These are phyloP conservation scores for Colletotrichum sp. DNA, from an alignment of 2,329 filamentous ascomycete genomes.

Conservation along the genomic window DNA sequence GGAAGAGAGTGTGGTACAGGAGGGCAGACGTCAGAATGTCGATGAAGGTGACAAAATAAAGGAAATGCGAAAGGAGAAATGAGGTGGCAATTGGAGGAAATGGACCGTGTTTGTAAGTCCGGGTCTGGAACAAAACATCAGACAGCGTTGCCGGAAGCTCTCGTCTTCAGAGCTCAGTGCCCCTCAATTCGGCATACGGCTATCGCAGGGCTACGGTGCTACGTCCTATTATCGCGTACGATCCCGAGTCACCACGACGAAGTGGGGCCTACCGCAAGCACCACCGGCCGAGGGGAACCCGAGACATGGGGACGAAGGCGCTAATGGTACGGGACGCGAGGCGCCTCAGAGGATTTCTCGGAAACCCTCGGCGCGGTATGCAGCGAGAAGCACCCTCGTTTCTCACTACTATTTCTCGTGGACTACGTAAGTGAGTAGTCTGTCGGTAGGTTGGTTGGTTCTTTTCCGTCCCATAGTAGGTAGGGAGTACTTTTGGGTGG, in stretches of 20 bases:
- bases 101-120: slow-evolving; percentile 6
- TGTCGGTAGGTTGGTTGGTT: not conserved
- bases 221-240: slow-evolving; percentile 8
- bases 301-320: slow-evolving; percentile 16
- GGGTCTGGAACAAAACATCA: slow-evolving; percentile 14
- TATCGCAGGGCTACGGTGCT: slow-evolving; percentile 17
- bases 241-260: slow-evolving; percentile 18
- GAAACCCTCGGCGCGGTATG: slow-evolving; percentile 19
- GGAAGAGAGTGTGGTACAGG: not conserved
- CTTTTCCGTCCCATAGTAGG: not conserved
- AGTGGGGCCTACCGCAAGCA: slow-evolving; percentile 12
- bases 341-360: slow-evolving; percentile 24
- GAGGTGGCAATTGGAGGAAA: slow-evolving; percentile 12
- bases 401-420: not conserved
- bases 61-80: slow-evolving; percentile 5
- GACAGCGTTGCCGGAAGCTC: slow-evolving; percentile 9
- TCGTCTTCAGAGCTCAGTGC: not conserved
- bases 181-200: slow-evolving; percentile 21
- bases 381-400: not conserved
- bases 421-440: not conserved
- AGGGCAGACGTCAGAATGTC: not conserved
- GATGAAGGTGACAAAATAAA: slow-evolving; percentile 4
- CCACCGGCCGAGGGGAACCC: slow-evolving; percentile 32
- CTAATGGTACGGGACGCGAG: not conserved
- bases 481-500: not conserved